Base-by-base conservation (phyloP, 2,329 filamentous ascomycete genomes). In the Aspergillus ruber region DNA sequence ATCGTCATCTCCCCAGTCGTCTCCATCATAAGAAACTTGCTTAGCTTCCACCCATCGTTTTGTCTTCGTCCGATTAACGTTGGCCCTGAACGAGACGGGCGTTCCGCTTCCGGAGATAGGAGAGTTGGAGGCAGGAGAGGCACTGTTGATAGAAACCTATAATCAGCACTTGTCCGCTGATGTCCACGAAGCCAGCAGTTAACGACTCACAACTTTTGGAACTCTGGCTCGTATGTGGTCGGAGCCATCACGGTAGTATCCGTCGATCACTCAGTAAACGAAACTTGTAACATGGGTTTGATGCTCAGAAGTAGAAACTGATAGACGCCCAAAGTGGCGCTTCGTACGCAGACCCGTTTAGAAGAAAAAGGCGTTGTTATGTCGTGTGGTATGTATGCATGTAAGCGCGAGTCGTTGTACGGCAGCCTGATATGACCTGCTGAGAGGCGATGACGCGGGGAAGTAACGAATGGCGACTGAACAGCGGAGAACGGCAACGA, bases 11-110 rank as follows among this genome's bases (percentile, higher is more conserved):
- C 89, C 91, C 90, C 91, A 96, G 62, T 95, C 91, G 60, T 94
- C 90, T 53, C 90, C 91, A 60, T 91, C 90, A 63, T 97, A 97
- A 63, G 82, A 87, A 58, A 86, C 84, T 49, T 82, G 78, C 68
- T 90, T 91, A 32, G 91, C 91, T 61, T 95, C 86, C 33, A 91
- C 85, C 91, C 91, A 97, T 79, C 95, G 95, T 70, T 85, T 87
- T 47, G 90, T 96, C 73, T 95, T 95, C 47, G 83, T 80, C 52
- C 91, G 84, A 70, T 88, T 91, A 43, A 96, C 84, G 66, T 95
- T 94, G 44, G 89, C 82, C 65, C 87, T 86, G 71, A 90, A 95
- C 21, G 77, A 80, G 23, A 79, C 68, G 21, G 75, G 71, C 45
- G 74, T 74, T 33, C 62, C 65, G 33, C 62, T 56, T 33, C 56